Base-by-base conservation (phyloP, 352 stramenopile species). In the Lagenidium giganteum region DNA sequence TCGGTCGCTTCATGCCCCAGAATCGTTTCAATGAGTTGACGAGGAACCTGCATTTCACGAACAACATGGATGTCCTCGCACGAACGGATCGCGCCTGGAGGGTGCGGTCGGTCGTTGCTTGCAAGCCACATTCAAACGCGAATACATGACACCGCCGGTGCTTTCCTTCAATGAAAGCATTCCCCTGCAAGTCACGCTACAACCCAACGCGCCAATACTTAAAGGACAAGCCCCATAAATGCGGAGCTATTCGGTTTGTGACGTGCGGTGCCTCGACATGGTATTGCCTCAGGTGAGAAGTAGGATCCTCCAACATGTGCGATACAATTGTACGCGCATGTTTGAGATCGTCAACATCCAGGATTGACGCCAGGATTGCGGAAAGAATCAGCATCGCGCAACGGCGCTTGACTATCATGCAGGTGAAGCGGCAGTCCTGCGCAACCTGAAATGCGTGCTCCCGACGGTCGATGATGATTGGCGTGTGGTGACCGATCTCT, bases 181-280 rank as follows among this genome's bases (percentile, higher is more conserved):
- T 61, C 4, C 51, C 37, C 0, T 44, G 39, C 1, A 26, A 25
- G 7, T 40, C 25, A 1, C 4, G 8, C 1, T 51, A 39, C 33
- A 60, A 47, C 16, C 9, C 11, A 4, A 60, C 41, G 32, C 25
- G 28, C 0, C 3, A 21, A 12, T 54, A 43, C 12, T 29, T 47
- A 21, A 60, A 54, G 26, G 38, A 54, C 23, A 47, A 55, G 31
- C 47, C 47, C 30, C 38, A 48, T 26, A 55, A 55, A 20, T 55
- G 38, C 23, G 47, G 40, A 4, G 45, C 47, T 1, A 55, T 45
- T 31, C 30, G 48, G 0, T 55, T 52, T 34, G 21, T 55, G 27
- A 40, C 20, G 17, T 55, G 45, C 35, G 51, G 45, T 21, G 26
- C 34, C 8, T 12, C 37, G 5, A 51, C 44, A 1, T 38, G 39